Evolutionary conservation across 1,284 basidiomycete species (phyloP), one percentile per base, ranked within the genome.

Genomic region (Ganoderma sinense): DNA sequence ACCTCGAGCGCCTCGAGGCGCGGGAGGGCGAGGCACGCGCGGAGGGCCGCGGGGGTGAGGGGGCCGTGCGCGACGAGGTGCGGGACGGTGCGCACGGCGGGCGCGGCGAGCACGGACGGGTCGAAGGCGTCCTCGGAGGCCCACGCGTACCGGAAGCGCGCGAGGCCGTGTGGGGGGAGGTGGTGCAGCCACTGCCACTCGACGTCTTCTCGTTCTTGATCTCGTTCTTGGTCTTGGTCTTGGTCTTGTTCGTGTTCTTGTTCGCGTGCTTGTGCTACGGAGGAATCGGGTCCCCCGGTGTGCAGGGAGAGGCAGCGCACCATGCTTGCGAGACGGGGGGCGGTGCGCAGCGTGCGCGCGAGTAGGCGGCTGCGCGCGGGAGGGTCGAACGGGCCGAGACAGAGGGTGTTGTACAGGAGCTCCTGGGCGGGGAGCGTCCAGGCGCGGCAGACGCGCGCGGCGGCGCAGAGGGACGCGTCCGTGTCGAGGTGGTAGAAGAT

Each of bases 1-100:
- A 68, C 43, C 36, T 68, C 67, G 56, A 68, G 67, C 3, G 62
- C 61, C 55, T 60, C 62, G 3, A 68, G n/a, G n/a, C n/a, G 16
- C 2, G 67, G 67, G 33, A 68, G 56, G 23, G 36, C 36, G 26
- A 68, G 53, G 26, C 67, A 68, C 56, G 67, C 58, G 1, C 16
- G 14, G n/a, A 68, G 56, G 4, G 20, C 11, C 1, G 20, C 18
- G 4, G 39, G 16, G n/a, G 16, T 16, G 11, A 33, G 23, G 4
- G 62, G 62, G 1, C 67, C 62, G 43, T 60, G 56, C 18, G 45
- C 62, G n/a, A 45, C 64, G 31, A 68, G 43, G 48, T 68, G 62
- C 1, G 56, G 20, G 7, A 68, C 48, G 4, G 56, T 61, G 62
- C 63, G 45, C 2, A 64, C 58, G 16, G 67, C 67, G 33, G 56